Base-by-base conservation (phyloP, 2,329 filamentous ascomycete genomes). In the Cladophialophora psammophila region DNA sequence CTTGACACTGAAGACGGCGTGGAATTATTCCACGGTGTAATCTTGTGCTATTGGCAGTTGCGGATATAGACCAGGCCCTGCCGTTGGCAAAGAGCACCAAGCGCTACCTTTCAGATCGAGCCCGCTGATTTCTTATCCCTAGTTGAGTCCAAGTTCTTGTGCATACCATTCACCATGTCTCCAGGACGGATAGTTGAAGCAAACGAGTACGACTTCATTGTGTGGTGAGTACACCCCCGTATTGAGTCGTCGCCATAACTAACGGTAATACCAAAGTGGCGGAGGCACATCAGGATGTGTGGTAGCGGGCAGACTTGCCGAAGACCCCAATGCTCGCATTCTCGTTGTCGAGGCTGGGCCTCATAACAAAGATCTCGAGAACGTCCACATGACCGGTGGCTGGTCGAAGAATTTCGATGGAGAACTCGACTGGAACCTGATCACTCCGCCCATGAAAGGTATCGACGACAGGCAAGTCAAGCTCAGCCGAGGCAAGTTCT, bases 271-370 rank as follows among this genome's bases (percentile, higher is more conserved):
- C n/a, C 48, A n/a, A 15, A 71, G 67, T 59, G 81, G 82, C 61
- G 82, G 81, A 42, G 82, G 82, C 6, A 84, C 82, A 6, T 77
- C 82, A 5, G 82, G 82, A 20, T 83, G 82, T 70, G 82, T 84
- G 1, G 79, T 84, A 38, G 82, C 82, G 26, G 80, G 78, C 12
- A 81, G 82, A 13, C 76, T 84, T 1, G 81, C 82, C 0, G 82
- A 84, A 70, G 79, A 83, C 38, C 74, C 75, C 2, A 75, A 80
- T 61, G 73, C 78, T 5, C 78, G 72, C 4, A 74, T 84, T 18
- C 77, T 83, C 10, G 73, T 84, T 12, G 73, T 84, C n/a, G 82
- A 84, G 72, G 82, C 82, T 13, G 82, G 82, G 1, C 80, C 79
- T 9, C 78, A 83, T 67, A 83, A 76, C 65, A 77, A 77, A 62